Evolutionary conservation across 2,329 filamentous ascomycete species (phyloP).

Genomic region (Orbilia javanica): DNA sequence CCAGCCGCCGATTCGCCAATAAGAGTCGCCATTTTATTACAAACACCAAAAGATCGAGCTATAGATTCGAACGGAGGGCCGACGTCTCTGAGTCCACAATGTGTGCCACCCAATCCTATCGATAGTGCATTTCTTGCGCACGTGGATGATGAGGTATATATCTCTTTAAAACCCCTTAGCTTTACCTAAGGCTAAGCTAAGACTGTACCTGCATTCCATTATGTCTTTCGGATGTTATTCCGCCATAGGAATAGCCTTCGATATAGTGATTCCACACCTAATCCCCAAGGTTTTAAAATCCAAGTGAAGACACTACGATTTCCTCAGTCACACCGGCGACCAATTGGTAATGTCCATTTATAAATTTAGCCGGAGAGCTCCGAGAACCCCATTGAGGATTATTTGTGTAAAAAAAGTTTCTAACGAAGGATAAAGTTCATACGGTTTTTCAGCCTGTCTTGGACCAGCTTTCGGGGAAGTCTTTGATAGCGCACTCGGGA

Average conservation of each 20-base stretch:
- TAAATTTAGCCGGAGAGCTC: conserved; percentile 6
- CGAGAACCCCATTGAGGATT: neutral
- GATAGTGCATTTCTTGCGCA: neutral
- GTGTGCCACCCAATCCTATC: neutral
- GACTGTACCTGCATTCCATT: conserved; percentile 40
- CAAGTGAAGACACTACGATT: neutral
- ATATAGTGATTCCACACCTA: neutral
- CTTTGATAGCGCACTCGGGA: neutral
- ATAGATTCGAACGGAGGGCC: neutral
- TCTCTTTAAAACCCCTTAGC: conserved; percentile 27
- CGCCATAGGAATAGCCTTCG: conserved; percentile 14
- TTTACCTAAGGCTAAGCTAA: conserved; percentile 2
- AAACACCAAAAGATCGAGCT: neutral
- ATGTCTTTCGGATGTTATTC: conserved; percentile 39
- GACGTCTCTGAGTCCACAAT: neutral
- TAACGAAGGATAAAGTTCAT: conserved; percentile 13
- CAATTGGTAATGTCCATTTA: neutral
- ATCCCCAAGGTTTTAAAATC: neutral
- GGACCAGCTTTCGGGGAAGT: too few relatives aligned
- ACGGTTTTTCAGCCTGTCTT: conserved; percentile 15
- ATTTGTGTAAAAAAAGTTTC: neutral
- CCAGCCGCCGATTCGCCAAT: neutral
- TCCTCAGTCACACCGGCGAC: neutral
- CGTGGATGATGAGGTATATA: conserved; percentile 41
- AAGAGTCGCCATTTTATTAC: neutral